These are phyloP conservation scores for Colletotrichum higginsianum DNA, from an alignment of 2,329 filamentous ascomycete genomes.

Conservation along the genomic window DNA sequence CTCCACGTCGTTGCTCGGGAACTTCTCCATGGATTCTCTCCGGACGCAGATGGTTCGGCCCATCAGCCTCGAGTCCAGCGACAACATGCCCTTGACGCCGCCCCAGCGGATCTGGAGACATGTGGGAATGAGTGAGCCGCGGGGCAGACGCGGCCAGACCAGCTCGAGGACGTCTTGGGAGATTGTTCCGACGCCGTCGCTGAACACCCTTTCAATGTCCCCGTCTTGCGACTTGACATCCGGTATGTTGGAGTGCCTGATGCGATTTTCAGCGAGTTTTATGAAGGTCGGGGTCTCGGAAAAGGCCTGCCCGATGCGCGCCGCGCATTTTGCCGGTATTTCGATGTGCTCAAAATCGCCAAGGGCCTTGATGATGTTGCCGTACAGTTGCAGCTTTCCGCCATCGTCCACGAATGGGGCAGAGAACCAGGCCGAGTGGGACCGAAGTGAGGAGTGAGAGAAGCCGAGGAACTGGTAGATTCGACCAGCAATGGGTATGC, in stretches of 20 bases:
- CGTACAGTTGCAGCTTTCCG: slow-evolving; percentile 52
- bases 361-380: slow-evolving; percentile 62
- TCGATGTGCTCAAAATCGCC: slow-evolving; percentile 67
- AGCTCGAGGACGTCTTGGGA: slow-evolving; percentile 71
- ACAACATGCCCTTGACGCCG: slow-evolving; percentile 85
- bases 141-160: slow-evolving; percentile 71
- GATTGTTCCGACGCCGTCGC: slow-evolving; percentile 84
- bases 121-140: slow-evolving; percentile 67
- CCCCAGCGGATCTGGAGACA: slow-evolving; percentile 82
- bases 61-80: slow-evolving; percentile 73
- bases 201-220: slow-evolving; percentile 71
- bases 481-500: slow-evolving; percentile 75
- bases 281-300: slow-evolving; percentile 81
- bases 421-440: slow-evolving; percentile 78
- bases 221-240: slow-evolving; percentile 68
- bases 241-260: slow-evolving; percentile 53
- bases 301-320: slow-evolving; percentile 77
- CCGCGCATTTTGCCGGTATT: slow-evolving; percentile 70
- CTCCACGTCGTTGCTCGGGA: slow-evolving; percentile 66
- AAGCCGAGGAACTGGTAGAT: slow-evolving; percentile 80
- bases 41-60: slow-evolving; percentile 75
- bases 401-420: slow-evolving; percentile 61
- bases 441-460: slow-evolving; percentile 82
- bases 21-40: slow-evolving; percentile 84
- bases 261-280: slow-evolving; percentile 56